Percentiles rank a stretch among this genome's conserved stretches.
Conservation (phyloP, 805 yeast species). For the Pichia occidentalis region DNA sequence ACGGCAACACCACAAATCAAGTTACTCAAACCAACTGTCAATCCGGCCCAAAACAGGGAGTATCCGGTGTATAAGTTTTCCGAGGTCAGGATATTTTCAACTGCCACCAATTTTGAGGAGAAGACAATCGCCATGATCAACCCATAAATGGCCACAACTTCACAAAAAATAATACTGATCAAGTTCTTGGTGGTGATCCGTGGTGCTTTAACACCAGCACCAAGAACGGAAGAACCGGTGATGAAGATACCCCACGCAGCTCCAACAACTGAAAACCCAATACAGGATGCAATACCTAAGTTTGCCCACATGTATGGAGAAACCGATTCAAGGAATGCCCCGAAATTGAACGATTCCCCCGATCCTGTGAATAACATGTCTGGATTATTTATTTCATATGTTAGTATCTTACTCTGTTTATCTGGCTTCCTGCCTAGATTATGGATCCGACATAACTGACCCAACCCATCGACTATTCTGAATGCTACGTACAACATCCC, state of each 20-base stretch:
- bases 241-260: slow-evolving; percentile 99
- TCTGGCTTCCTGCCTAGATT: no score
- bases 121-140: slow-evolving; percentile 96
- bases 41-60: slow-evolving; percentile 95
- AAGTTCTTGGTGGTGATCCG: slow-evolving; percentile 95
- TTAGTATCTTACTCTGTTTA: slow-evolving; percentile 3
- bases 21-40: slow-evolving; percentile 90
- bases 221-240: slow-evolving; percentile 89
- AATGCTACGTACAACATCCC: slow-evolving; percentile 13
- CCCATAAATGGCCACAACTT: slow-evolving; percentile 98
- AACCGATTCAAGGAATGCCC: slow-evolving; percentile 73
- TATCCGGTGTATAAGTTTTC: slow-evolving; percentile 92
- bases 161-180: slow-evolving; percentile 96
- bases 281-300: slow-evolving; percentile 82
- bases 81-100: slow-evolving; percentile 63
- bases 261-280: slow-evolving; percentile 91
- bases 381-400: not conserved
- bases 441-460: no score
- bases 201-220: slow-evolving; percentile 98
- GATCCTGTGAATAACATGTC: slow-evolving; percentile 80
- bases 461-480: no score
- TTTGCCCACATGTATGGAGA: slow-evolving; percentile 98
- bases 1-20: slow-evolving; percentile 96
- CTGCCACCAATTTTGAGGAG: slow-evolving; percentile 75
- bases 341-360: slow-evolving; percentile 89